Evolutionary conservation across 805 yeast genomes (phyloP), one percentile per base, ranked within the genome.

Genomic region (Wickerhamiella sergipiensis): DNA sequence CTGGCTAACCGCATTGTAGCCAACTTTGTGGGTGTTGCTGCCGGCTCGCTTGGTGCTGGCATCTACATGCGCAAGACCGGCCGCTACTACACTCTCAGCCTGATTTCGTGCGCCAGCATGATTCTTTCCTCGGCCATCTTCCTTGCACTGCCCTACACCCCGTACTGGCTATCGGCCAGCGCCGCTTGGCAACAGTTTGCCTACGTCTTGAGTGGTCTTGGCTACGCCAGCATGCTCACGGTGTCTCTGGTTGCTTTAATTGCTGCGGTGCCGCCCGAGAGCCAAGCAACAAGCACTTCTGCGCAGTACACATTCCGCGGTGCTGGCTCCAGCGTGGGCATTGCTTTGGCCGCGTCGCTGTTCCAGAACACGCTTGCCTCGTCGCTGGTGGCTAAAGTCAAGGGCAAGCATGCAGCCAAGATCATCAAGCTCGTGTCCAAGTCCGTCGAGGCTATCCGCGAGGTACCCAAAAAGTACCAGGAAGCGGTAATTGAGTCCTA

Each of bases 261-360:
- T 50, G 81, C 92, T 0, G 77, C 92, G 1, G 92, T 83, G 1
- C 80, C 83, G 9, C 65, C 71, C 21, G 73, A 76, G 49, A 76
- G 73, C 60, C 95, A 86, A 65, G 95, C 96, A 1, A 75, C 87
- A 19, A 83, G 90, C 2, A 88, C 96, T 0, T 85, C 95, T 0
- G 84, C 89, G 52, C 95, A 86, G 61, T 88, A 89, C 64, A 88
- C 89, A 0, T 86, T 84, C 70, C 74, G 95, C 60, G 81, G 90
- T 9, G 81, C 88, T 0, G 95, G 95, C 0, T 82, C 90, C n/a
- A 83, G 92, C 0, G 66, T 85, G 47, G 95, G 95, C 39, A 88
- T 86, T 15, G 71, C 89, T 1, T 58, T 80, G 12, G 80, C 85
- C 0, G 74, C 83, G 19, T 80, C 87, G 2, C 69, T 82, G 24